Base-by-base conservation (phyloP, 441 rosid genomes). In the Isatis lusitanica region DNA sequence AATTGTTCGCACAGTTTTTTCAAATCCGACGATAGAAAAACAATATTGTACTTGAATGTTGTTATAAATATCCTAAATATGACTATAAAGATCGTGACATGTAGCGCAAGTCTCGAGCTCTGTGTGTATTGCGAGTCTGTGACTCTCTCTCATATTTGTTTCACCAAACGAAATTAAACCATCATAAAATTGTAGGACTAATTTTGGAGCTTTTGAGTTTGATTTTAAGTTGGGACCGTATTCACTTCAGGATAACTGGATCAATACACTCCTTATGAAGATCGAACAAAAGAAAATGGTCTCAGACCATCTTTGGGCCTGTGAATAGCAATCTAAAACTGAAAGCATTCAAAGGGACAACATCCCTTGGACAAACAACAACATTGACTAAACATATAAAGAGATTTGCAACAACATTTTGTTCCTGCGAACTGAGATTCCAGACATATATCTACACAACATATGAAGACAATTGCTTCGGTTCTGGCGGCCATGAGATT, bases 401-500 rank as follows among this genome's bases (percentile, higher is more conserved):
- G 70, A 76, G 43, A 75, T 35, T 24, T 70, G 55, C 46, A 57
- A 56, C 66, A 55, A 55, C 71, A 13, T 38, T 64, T 21, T 17
- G 61, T 76, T 46, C 58, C 24, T 68, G 35, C 50, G 43, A 61
- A 11, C 1, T 60, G 64, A 33, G 24, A 63, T 53, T 36, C 36
- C 15, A 53, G 51, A 52, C 38, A 48, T 48, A 43, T 50, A 73
- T 79, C 18, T 74, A 76, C 74, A 78, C 64, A 72, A 39, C 63
- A 47, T 47, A 70, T 57, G 74, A 75, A 68, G 36, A 44, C 60
- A 36, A 35, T 51, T 51, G 16, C 70, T 75, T 52, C 68, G 10
- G 12, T 42, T 67, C 39, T n/a, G 10, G n/a, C 31, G 44, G 50
- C 55, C 58, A 26, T 16, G 46, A 50, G 65, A 75, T 44, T 21